Evolutionary conservation across 306 rosid species (phyloP).

Genomic region (Quercus rubra): DNA sequence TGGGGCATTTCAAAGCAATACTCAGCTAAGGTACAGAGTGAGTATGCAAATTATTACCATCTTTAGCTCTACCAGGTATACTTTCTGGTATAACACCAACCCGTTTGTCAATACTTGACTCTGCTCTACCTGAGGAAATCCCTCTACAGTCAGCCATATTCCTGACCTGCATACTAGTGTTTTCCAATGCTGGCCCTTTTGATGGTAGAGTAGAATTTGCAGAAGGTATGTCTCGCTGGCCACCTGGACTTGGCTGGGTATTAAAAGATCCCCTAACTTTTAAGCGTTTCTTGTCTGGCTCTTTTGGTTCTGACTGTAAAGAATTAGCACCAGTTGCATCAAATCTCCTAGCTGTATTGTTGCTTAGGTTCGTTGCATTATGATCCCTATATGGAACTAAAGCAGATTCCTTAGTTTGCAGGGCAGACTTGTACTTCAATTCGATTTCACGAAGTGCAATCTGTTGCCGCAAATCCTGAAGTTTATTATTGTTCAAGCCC

Average conservation of each 20-base stretch:
- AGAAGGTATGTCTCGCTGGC: conserved; percentile 35
- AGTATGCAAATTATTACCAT: conserved; percentile 44
- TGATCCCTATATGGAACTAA: conserved; percentile 46
- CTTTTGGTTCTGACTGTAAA: conserved; percentile 47
- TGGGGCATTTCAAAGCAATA: neutral
- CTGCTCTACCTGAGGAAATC: conserved; percentile 38
- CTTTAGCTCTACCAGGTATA: conserved; percentile 39
- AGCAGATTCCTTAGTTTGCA: conserved; percentile 59
- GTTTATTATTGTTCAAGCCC: conserved; percentile 48
- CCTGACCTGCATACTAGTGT: conserved; percentile 24
- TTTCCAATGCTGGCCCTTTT: conserved; percentile 38
- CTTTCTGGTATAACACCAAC: conserved; percentile 43
- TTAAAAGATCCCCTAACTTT: conserved; percentile 48
- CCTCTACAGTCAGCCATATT: conserved; percentile 37
- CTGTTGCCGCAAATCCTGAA: conserved; percentile 91
- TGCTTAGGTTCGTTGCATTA: conserved; percentile 34
- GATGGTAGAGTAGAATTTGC: conserved; percentile 37
- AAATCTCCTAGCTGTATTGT: conserved; percentile 39
- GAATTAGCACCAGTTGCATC: conserved; percentile 25
- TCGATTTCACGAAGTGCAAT: conserved; percentile 88
- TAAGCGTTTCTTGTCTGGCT: conserved; percentile 65
- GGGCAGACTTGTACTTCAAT: conserved; percentile 72
- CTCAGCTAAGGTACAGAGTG: neutral
- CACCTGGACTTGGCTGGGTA: conserved; percentile 28
- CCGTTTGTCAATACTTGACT: conserved; percentile 37